phyloP scores from a whole-genome alignment of 2,329 filamentous ascomycete genomes.

The Bipolaris victoriae region DNA sequence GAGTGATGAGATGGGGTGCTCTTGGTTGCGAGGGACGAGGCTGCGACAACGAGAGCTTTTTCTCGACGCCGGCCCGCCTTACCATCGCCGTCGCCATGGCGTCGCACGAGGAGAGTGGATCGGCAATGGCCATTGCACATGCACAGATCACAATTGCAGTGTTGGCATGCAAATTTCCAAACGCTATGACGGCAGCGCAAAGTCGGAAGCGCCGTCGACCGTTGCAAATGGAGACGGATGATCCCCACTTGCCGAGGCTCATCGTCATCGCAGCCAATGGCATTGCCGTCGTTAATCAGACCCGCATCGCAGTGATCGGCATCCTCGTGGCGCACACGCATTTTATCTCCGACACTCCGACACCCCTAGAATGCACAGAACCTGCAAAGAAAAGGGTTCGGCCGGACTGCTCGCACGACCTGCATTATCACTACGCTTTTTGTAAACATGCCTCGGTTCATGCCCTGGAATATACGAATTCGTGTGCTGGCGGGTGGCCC shows the following conservation, averaged over 20 bases:
- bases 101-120: conserved; percentile 2
- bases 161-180: conserved; percentile 6
- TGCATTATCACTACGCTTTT: not conserved
- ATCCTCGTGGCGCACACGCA: conserved; percentile 1
- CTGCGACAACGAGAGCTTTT: conserved; percentile 1
- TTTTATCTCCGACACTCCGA: not conserved
- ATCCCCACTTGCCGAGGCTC: conserved; percentile 16
- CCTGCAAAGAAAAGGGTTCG: conserved; percentile 8
- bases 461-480: not conserved
- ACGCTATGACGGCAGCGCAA: conserved; percentile 7
- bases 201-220: not conserved
- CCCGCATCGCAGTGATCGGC: not conserved
- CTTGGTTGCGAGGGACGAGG: not conserved
- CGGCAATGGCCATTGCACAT: conserved; percentile 8
- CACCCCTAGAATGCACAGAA: not conserved
- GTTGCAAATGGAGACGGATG: not conserved
- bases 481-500: conserved; percentile 4
- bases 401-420: conserved; percentile 14
- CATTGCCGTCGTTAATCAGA: not conserved
- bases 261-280: conserved; percentile 2
- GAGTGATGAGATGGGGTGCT: not conserved
- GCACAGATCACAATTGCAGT: conserved; percentile 8
- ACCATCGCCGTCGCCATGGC: not conserved
- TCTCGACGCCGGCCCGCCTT: not conserved
- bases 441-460: not conserved